Evolutionary conservation across 208 protist species (phyloP).

Genomic region (Wallacemonas collosoma): DNA sequence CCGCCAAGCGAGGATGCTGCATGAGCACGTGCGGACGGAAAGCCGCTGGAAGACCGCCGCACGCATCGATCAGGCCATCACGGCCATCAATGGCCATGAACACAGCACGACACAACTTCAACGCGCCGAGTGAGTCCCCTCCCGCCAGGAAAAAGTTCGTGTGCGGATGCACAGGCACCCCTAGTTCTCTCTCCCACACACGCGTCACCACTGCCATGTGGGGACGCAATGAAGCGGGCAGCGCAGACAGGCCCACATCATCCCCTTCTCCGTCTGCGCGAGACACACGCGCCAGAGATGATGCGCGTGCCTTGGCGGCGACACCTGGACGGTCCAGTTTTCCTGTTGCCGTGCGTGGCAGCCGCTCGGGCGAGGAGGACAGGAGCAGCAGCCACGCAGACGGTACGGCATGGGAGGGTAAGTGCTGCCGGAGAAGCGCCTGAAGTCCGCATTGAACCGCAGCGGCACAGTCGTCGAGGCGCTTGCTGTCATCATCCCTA

Average conservation of each 20-base stretch:
- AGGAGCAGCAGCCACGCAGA: conserved; percentile 30
- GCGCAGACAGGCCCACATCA: not conserved
- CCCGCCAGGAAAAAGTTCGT: conserved; percentile 63
- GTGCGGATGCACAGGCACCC: conserved; percentile 23
- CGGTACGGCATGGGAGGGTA: conserved; percentile 48
- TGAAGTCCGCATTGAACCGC: conserved; percentile 27
- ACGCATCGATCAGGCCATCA: conserved; percentile 48
- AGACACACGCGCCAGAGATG: not conserved
- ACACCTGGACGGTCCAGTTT: conserved; percentile 35
- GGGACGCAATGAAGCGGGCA: not conserved
- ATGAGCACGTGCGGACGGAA: conserved; percentile 55
- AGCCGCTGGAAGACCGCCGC: conserved; percentile 42
- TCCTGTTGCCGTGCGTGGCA: conserved; percentile 47
- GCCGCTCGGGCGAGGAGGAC: not conserved
- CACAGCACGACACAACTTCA: conserved; percentile 53
- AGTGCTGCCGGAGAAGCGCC: conserved; percentile 27
- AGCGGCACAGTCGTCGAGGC: conserved; percentile 4
- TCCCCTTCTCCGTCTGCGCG: not conserved
- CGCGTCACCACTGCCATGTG: conserved; percentile 19
- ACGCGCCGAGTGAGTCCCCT: conserved; percentile 66
- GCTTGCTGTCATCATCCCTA: not conserved
- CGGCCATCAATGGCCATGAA: conserved; percentile 40
- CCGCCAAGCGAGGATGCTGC: conserved; percentile 35
- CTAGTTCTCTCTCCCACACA: conserved; percentile 34
- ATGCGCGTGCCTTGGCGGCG: not conserved